Base-by-base conservation (phyloP, 2,329 filamentous ascomycete species). In the Cladosporium velox region DNA sequence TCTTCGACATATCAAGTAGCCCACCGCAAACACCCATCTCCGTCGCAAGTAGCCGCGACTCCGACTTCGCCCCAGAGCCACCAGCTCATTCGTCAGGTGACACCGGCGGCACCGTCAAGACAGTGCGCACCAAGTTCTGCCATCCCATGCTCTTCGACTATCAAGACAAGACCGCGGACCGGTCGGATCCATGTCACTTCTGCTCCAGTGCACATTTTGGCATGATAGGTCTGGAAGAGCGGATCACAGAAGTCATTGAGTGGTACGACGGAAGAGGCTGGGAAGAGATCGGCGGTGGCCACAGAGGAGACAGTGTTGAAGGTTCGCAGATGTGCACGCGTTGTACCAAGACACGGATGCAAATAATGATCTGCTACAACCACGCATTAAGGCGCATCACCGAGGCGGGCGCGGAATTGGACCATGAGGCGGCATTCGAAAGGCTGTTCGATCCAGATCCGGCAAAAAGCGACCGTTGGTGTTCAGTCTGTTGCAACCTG, bases 111-210 rank as follows among this genome's bases (percentile, higher is more conserved):
- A 66, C 38, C 38, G 28, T 66, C 15, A 66, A 62, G 28, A 73
- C 64, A 3, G 76, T 80, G 58, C 68, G 64, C 8, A 82, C 80
- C 2, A 75, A 71, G 12, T 76, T 80, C 67, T 73, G 76, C 18
- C 79, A 81, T 59, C 80, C 80, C 0, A 75, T 82, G 24, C 58
- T 64, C 14, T 81, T 82, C 70, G 74, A 78, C 38, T 70, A 77
- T 66, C 68, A 73, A 5, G 68, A 72, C 14, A 30, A 32, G 10
- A 34, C 60, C 14, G 8, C 58, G 4, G 64, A 72, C 14, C 66
- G 65, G 14, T 66, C 63, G 1, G 55, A 67, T 1, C 70, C 74
- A 0, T 83, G 81, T 68, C 70, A 79, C 66, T 83, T 79, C 75
- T 83, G 81, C 67, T 63, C 69, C 4, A 71, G 76, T 44, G 72